Evolutionary conservation across 75 land plant genomes (phyloP).

Genomic region (Sequoia sempervirens): DNA sequence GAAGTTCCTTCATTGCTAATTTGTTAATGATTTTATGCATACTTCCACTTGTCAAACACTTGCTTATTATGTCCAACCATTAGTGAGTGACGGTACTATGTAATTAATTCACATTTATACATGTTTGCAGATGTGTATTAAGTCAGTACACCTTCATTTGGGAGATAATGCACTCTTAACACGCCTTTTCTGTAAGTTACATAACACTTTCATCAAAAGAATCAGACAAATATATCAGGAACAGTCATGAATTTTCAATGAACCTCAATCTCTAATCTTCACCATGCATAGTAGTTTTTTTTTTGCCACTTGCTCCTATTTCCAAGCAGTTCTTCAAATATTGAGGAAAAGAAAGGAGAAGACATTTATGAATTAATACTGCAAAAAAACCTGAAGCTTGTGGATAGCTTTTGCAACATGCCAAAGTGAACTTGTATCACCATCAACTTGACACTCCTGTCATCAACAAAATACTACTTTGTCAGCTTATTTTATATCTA

Average conservation of each 20-base stretch:
- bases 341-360: not conserved
- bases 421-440: slow-evolving; percentile 89
- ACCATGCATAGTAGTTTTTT: not conserved
- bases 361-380: not conserved
- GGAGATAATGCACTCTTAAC: not conserved
- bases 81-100: not conserved
- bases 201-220: not conserved
- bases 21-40: not conserved
- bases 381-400: slow-evolving; percentile 77
- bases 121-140: not conserved
- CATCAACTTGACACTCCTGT: slow-evolving; percentile 86
- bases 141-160: not conserved
- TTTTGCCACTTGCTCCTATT: not conserved
- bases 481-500: slow-evolving; percentile 3
- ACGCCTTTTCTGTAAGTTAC: not conserved
- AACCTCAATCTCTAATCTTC: not conserved
- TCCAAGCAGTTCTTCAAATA: not conserved
- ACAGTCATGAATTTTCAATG: not conserved
- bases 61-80: not conserved
- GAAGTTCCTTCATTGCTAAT: not conserved
- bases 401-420: slow-evolving; percentile 84
- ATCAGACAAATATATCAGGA: not conserved
- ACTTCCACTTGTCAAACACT: not conserved
- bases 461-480: slow-evolving; percentile 1
- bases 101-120: not conserved